A percentile compares a stretch with the other conserved stretches of the same genome.
These are phyloP conservation scores for Hypomyces rosellus DNA, from an alignment of 2,329 filamentous ascomycete genomes.

Conservation along the genomic window DNA sequence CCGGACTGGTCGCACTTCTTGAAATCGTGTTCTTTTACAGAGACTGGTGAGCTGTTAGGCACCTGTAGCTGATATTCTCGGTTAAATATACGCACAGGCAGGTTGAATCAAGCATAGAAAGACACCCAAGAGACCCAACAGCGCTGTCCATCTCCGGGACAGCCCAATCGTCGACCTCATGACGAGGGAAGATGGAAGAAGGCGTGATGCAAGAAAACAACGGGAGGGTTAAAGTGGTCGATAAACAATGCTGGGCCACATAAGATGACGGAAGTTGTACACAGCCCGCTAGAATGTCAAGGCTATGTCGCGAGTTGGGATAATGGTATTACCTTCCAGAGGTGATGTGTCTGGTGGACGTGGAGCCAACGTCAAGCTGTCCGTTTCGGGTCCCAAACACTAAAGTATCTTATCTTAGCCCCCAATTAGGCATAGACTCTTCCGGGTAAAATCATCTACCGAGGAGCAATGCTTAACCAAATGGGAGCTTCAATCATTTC, in stretches of 20 bases:
- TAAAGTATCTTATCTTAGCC: slow-evolving; percentile 17
- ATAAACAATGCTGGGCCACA: slow-evolving; percentile 5
- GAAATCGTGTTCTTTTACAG: slow-evolving; percentile 94
- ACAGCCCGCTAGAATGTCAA: not conserved
- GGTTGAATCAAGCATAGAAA: slow-evolving; percentile 57
- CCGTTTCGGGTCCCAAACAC: slow-evolving; percentile 7
- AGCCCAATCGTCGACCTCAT: slow-evolving; percentile 47
- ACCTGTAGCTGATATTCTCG: not conserved
- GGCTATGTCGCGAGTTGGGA: slow-evolving; percentile 1
- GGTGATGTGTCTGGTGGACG: slow-evolving; percentile 2
- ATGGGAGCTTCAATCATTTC: not conserved
- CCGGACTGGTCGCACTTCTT: slow-evolving; percentile 94
- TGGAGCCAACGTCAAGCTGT: slow-evolving; percentile 24
- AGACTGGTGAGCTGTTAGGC: slow-evolving; percentile 41
- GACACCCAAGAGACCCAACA: slow-evolving; percentile 53
- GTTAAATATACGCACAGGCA: slow-evolving; percentile 46
- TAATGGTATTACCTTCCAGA: slow-evolving; percentile 8
- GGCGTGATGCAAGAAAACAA: slow-evolving; percentile 2
- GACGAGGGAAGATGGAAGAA: slow-evolving; percentile 13
- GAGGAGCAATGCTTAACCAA: not conserved
- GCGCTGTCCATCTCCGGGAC: slow-evolving; percentile 59
- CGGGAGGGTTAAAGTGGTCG: not conserved
- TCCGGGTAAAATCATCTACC: slow-evolving; percentile 2
- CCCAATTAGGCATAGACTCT: slow-evolving; percentile 19
- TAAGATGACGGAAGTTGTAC: not conserved